Percentiles rank a stretch among this genome's conserved stretches.
Conservation (phyloP, 225 moss, liverwort and hornwort genomes). For the Climacium dendroides region DNA sequence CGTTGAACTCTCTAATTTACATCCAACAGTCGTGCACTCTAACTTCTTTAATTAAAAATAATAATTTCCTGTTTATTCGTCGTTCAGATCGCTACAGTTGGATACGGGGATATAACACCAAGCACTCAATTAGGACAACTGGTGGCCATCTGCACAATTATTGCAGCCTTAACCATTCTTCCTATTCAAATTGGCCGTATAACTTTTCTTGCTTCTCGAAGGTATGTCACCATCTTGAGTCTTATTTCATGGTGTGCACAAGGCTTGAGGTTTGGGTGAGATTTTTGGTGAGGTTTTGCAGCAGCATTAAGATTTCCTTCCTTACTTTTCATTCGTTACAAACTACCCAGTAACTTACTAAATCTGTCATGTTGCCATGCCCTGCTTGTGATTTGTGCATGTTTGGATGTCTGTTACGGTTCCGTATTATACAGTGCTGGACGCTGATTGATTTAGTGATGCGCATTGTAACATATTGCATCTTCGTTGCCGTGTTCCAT, state of each 20-base stretch:
- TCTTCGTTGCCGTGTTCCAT: neutral
- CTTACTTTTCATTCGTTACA: neutral
- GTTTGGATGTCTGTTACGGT: neutral
- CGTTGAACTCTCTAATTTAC: neutral
- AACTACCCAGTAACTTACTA: neutral
- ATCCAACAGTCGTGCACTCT: neutral
- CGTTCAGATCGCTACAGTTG: conserved; percentile 72
- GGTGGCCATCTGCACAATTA: conserved; percentile 55
- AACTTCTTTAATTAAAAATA: neutral
- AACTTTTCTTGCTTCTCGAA: conserved; percentile 64
- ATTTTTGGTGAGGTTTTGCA: neutral
- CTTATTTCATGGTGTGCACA: neutral
- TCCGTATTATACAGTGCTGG: neutral
- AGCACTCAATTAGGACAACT: conserved; percentile 59
- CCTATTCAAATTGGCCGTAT: conserved; percentile 86
- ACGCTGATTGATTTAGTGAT: neutral
- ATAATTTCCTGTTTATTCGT: neutral
- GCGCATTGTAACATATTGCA: neutral
- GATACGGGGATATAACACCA: conserved; percentile 75
- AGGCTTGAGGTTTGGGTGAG: neutral
- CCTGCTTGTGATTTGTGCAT: neutral
- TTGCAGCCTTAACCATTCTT: conserved; percentile 55
- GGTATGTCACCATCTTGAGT: conserved; percentile 23
- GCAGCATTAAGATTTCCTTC: neutral
- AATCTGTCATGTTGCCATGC: neutral